phyloP scores from a whole-genome alignment of 139 green algal genomes.

The Axilococcus clingmanii region DNA sequence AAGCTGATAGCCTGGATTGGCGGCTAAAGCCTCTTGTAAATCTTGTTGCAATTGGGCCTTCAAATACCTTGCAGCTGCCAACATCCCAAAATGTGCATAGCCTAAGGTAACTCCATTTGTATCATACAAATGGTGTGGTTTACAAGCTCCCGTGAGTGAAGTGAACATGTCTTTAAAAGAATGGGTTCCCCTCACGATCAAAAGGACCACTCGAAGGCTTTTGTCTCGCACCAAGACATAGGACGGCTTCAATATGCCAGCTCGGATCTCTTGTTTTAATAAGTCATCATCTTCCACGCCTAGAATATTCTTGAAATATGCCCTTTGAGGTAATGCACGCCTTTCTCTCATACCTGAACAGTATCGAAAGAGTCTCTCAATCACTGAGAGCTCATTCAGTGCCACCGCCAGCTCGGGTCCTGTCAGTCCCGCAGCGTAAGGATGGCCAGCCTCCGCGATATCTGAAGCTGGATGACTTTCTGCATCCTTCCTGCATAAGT shows the following conservation, averaged over 20 bases:
- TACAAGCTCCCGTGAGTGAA: conserved; percentile 55
- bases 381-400: conserved; percentile 41
- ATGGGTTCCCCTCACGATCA: conserved; percentile 74
- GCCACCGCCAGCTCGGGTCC: conserved; percentile 1
- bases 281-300: conserved; percentile 40
- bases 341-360: conserved; percentile 59
- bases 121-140: conserved; percentile 74
- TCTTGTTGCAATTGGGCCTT: conserved; percentile 25
- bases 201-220: conserved; percentile 39
- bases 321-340: conserved; percentile 26
- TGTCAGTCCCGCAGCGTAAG: conserved; percentile 5
- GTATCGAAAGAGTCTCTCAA: conserved; percentile 59
- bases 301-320: conserved; percentile 35
- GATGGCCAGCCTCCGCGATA: conserved; percentile 35
- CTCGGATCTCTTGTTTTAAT: conserved; percentile 46
- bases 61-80: conserved; percentile 76
- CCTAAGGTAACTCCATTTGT: conserved; percentile 56
- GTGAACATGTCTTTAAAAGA: conserved; percentile 75
- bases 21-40: conserved; percentile 40
- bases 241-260: conserved; percentile 68
- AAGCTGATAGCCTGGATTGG: conserved; percentile 24
- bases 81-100: conserved; percentile 83
- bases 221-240: conserved; percentile 60
- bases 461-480: conserved; percentile 44
- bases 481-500: conserved; percentile 46